Base-by-base conservation (phyloP, 2,329 filamentous ascomycete genomes). In the Tolypocladium amazonense region DNA sequence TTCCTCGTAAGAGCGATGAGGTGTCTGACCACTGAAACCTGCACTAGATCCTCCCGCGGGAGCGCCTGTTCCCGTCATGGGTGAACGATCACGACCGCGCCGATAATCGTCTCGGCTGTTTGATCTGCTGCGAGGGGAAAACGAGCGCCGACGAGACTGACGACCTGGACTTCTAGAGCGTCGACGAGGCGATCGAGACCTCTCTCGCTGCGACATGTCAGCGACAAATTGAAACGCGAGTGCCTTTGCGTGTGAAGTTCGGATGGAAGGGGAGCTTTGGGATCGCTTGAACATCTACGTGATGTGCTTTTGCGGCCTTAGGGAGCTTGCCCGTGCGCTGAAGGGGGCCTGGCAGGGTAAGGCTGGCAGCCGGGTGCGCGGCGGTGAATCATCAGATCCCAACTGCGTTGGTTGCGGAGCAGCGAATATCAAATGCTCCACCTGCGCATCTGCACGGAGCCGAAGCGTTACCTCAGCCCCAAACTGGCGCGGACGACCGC, bases 141-240 rank as follows among this genome's bases (percentile, higher is more conserved):
- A 92, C 58, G 89, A 92, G 67, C 89, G 87, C 71, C 89, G 88
- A 71, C 82, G 85, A 71, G 83, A 77, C 63, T 81, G 79, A 64
- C 82, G 86, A 72, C 86, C 84, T 68, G 88, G 90, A 79, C 90
- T 95, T 77, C 91, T 88, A 70, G 92, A 95, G 76, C 91, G 87
- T 76, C 88, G 86, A 72, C 88, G 87, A 71, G 88, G 87, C 67
- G 88, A 90, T 74, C 88, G 86, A 76, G 86, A 88, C 79, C 87
- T 89, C 85, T 95, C 90, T 76, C 90, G 89, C 89, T 93, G 81
- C 59, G 69, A 66, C 61, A 60, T 62, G 69, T 75, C 68, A 74
- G 58, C 55, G 41, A 45, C 47, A 35, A 23, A 56, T 41, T 30
- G 55, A 23, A 35, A 20, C 38, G 54, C 45, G 58, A 12, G 53